Evolutionary conservation across 2,329 filamentous ascomycete species (phyloP), one percentile per base, ranked within the genome.

Genomic region (Xylariomycetidae sp.): DNA sequence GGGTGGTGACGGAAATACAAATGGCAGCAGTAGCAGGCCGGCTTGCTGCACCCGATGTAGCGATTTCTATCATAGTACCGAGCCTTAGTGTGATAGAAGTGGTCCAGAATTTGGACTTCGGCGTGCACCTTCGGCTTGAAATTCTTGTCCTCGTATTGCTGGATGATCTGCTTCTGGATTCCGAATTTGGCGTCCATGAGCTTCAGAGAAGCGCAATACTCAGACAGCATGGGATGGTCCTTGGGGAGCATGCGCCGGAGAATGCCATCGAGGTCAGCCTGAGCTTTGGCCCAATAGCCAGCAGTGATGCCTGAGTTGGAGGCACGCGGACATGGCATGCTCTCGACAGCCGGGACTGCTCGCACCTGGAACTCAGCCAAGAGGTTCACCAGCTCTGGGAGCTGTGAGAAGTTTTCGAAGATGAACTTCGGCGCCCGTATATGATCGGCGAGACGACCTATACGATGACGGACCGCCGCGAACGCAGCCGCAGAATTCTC

Each of bases 41-140:
- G 60, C 46, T 75, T 76, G 45, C 69, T 76, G 37, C 63, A 70
- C 3, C 62, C 69, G 10, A 76, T 62, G 41, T 63, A 74, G 3
- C 51, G 49, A 36, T 74, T 69, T 4, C 50, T 34, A 2, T 50
- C 53, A 3, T 56, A 52, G 40, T 68, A 74, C 0, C 12, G 16
- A 2, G 62, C 44, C 0, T 42, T 22, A 0, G 44, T 44, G 5
- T 41, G 31, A 39, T 61, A 50, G 40, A 74, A 73, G 31, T 67
- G 53, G 25, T 75, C 67, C 1, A 74, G 47, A 3, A 71, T 49
- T 33, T 66, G 58, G 4, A 74, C 50, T 41, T 74, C 69, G 3
- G 66, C 63, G 41, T 74, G 69, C 9, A 64, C 56, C 3, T 35
- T 18, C 2, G 60, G 52, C 14, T 51, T 46, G 13, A 56, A 53